phyloP scores from a whole-genome alignment of 192 early-diverging fungal genomes.

The Coemansia sp. region DNA sequence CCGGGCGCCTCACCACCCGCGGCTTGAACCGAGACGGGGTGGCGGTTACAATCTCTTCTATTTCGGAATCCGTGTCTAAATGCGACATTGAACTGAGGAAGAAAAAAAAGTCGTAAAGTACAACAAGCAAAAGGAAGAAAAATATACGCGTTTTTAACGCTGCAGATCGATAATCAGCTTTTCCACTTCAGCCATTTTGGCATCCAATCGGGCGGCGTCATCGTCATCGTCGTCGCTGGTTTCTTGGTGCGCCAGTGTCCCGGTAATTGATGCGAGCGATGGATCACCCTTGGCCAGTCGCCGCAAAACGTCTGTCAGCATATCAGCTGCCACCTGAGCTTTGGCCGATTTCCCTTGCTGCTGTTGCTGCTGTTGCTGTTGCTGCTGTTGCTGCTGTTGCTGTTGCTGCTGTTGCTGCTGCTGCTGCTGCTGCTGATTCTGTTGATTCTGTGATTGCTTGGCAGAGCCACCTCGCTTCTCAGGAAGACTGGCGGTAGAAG shows the following conservation, averaged over 20 bases:
- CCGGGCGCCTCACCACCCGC: slow-evolving; percentile 10
- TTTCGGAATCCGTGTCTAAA: slow-evolving; percentile 20
- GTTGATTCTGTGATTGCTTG: too few species aligned
- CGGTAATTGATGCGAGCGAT: slow-evolving; percentile 2
- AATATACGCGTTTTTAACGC: background rate
- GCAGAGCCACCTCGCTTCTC: too few species aligned
- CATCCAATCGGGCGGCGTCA: slow-evolving; percentile 36
- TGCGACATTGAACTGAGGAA: too few species aligned
- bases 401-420: too few species aligned
- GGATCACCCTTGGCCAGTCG: slow-evolving; percentile 23
- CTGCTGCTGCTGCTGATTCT: too few species aligned
- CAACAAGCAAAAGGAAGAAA: background rate
- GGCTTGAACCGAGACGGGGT: slow-evolving; percentile 4
- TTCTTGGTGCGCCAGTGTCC: background rate
- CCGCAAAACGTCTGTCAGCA: slow-evolving; percentile 47
- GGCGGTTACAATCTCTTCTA: slow-evolving; percentile 13
- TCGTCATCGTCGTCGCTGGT: slow-evolving; percentile 11
- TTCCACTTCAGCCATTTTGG: slow-evolving; percentile 46
- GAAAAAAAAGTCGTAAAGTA: too few species aligned
- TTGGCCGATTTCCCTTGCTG: slow-evolving; percentile 19
- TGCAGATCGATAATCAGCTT: slow-evolving; percentile 43
- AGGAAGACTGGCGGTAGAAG: too few species aligned
- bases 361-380: background rate
- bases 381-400: slow-evolving; percentile 12
- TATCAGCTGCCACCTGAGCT: slow-evolving; percentile 44